Base-by-base conservation (phyloP, 148 eudicot species). In the Oxyria digyna region DNA sequence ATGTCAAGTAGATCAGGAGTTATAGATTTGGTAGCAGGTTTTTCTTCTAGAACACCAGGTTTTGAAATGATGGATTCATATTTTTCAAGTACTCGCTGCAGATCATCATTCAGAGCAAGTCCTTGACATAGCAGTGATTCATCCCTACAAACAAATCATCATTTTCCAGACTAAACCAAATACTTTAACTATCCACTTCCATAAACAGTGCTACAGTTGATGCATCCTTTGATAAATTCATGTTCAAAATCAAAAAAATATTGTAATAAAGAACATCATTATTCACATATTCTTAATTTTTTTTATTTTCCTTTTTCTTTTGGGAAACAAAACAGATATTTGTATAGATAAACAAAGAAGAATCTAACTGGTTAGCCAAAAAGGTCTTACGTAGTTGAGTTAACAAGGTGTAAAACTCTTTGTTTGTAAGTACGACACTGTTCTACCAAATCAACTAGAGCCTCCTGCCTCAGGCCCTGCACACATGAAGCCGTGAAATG, bases 401-500 rank as follows among this genome's bases (percentile, higher is more conserved):
- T 94, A 35, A 90, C 97, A 69, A 94, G 90, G 86, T 88, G 97
- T 68, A 94, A 89, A 72, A 94, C 90, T 85, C 98, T 86, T 79
- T 81, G 90, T 81, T 94, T 94, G 85, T 83, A 90, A 1, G 88
- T 79, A 48, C 97, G 97, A 73, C 98, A 94, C 73, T 94, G 98
- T 41, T 80, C 92, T 63, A 94, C 98, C 82, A 94, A 85, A 82
- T 94, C 98, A 70, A 84, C 87, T 72, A 94, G 82, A 72, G 88
- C 96, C 80, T 94, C 98, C 78, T 94, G 96, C 70, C 80, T 86
- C 45, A 88, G 76, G 59, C 87, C 92, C 98, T 94, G 84, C 67
- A 76, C 71, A 54, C 21, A 69, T 62, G 32, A 35, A 42, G 7
- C 4, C 67, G 38, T 37, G 52, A 35, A 65, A 65, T 23, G 31